Evolutionary conservation across 1,284 basidiomycete genomes (phyloP), one percentile per base, ranked within the genome.

Genomic region (Retiboletus fuscus): DNA sequence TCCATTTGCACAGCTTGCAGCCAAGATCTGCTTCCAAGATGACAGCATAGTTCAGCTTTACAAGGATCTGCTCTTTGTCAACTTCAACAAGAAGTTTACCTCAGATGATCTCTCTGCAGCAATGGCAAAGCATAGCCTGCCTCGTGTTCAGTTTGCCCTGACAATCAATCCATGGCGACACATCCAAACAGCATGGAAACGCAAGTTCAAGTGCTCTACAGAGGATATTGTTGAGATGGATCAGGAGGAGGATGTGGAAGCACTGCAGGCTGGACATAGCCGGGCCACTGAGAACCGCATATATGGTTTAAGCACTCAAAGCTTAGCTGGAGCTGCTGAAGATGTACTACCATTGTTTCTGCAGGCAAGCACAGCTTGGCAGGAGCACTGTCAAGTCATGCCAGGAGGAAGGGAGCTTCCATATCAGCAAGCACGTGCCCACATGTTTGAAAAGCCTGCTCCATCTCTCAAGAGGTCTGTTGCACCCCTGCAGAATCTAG

Each of bases 341-440:
- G 82, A 84, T 47, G n/a, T 82, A 0, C 58, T 83, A 0, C 75
- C 72, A 0, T 46, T 77, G 0, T 84, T 76, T 58, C 55, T 84
- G 0, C 61, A 80, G 12, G 76, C 76, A 0, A 83, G 81, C 65
- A 78, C 39, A 0, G 66, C 74, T 0, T 84, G 81, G 80, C 81
- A 83, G 22, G 34, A 60, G 1, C 64, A 43, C 0, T 70, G 74
- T 30, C 22, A 43, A 1, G 72, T 78, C 0, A 69, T 78, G 0
- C 16, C 81, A 12, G 67, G 62, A 10, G 68, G 64, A 12, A 2
- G 4, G 1, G 2, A 5, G 0, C 18, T 61, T 3, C 4, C 55
- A 13, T 67, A 69, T 6, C 3, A 16, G 1, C 61, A 57, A 20
- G 28, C 30, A 60, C 30, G 47, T 8, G 20, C 47, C 44, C 18